Percentiles rank a stretch among this genome's conserved stretches.
These are phyloP conservation scores for Venturia carpophila DNA, from an alignment of 2,329 filamentous ascomycete species.

Conservation along the genomic window DNA sequence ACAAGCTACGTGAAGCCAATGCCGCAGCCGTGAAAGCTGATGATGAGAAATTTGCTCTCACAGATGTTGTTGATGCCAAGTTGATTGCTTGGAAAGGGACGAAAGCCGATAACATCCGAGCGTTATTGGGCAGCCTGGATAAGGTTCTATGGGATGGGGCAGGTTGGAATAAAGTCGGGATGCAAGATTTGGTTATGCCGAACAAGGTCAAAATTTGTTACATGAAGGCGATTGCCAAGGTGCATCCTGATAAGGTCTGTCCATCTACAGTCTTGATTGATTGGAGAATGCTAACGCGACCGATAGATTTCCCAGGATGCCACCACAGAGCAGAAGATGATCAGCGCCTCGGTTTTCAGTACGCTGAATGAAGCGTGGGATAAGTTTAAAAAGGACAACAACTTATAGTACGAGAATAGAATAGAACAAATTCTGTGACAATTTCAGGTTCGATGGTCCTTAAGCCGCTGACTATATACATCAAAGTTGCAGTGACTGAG, in stretches of 20 bases:
- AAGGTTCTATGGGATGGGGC: constrained; percentile 83
- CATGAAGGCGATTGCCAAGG: constrained; percentile 98
- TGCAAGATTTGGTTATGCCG: constrained; percentile 86
- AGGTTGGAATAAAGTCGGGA: constrained; percentile 93
- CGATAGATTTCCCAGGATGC: constrained; percentile 52
- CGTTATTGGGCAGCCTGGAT: constrained; percentile 78
- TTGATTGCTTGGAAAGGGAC: constrained; percentile 79
- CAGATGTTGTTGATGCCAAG: constrained; percentile 74
- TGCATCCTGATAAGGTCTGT: constrained; percentile 95
- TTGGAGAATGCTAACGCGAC: constrained; percentile 20
- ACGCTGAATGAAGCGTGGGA: constrained; percentile 62
- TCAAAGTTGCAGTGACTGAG: no score
- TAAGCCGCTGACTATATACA: no score
- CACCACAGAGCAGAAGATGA: constrained; percentile 61
- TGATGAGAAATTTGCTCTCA: constrained; percentile 84
- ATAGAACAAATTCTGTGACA: background rate
- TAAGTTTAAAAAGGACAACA: constrained; percentile 58
- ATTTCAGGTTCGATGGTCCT: background rate
- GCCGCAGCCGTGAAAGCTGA: constrained; percentile 77
- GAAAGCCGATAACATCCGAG: constrained; percentile 86
- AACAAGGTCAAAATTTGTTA: constrained; percentile 96
- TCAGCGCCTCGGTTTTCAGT: constrained; percentile 57
- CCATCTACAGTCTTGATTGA: constrained; percentile 18
- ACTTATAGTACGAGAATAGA: constrained; percentile 32
- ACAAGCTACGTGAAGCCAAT: constrained; percentile 74